Conservation (phyloP, 2,329 filamentous ascomycete species). For the Paecilomyces variotii region DNA sequence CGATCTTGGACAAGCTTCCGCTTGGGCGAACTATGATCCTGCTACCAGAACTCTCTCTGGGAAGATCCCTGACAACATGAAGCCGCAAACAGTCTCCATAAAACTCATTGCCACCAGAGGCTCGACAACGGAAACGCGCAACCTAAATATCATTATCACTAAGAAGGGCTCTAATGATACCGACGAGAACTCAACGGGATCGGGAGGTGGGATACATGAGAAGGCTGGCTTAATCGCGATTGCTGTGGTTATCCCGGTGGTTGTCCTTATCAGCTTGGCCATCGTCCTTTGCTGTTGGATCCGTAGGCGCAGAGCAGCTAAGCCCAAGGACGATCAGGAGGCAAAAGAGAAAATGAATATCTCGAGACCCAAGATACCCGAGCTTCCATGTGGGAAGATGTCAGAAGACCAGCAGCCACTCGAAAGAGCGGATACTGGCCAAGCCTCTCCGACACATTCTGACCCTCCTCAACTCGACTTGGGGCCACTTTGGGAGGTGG, state of each 20-base stretch:
- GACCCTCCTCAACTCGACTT: slow-evolving; percentile 28
- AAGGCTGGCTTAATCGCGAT: slow-evolving; percentile 32
- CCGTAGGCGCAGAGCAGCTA: slow-evolving; percentile 20
- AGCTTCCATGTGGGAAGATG: slow-evolving; percentile 18
- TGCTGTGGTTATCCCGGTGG: slow-evolving; percentile 27
- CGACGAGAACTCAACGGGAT: slow-evolving; percentile 11
- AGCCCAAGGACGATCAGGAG: slow-evolving; percentile 9
- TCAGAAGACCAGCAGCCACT: slow-evolving; percentile 13
- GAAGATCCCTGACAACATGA: slow-evolving; percentile 36
- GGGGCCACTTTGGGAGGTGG: slow-evolving; percentile 23
- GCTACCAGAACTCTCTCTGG: slow-evolving; percentile 39
- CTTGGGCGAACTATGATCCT: slow-evolving; percentile 45
- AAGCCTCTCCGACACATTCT: slow-evolving; percentile 14
- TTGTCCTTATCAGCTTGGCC: slow-evolving; percentile 18
- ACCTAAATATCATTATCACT: slow-evolving; percentile 35
- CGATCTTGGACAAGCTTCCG: slow-evolving; percentile 34
- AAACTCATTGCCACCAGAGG: slow-evolving; percentile 38
- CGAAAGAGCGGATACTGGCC: slow-evolving; percentile 14
- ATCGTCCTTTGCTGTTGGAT: slow-evolving; percentile 29
- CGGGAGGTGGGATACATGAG: slow-evolving; percentile 10
- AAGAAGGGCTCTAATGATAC: slow-evolving; percentile 12
- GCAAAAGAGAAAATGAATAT: slow-evolving; percentile 15
- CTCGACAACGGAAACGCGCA: slow-evolving; percentile 32
- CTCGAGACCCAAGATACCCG: slow-evolving; percentile 13
- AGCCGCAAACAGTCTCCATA: slow-evolving; percentile 32